Evolutionary conservation across 2,329 filamentous ascomycete genomes (phyloP).

Genomic region (Arthrobotrys sinensis): DNA sequence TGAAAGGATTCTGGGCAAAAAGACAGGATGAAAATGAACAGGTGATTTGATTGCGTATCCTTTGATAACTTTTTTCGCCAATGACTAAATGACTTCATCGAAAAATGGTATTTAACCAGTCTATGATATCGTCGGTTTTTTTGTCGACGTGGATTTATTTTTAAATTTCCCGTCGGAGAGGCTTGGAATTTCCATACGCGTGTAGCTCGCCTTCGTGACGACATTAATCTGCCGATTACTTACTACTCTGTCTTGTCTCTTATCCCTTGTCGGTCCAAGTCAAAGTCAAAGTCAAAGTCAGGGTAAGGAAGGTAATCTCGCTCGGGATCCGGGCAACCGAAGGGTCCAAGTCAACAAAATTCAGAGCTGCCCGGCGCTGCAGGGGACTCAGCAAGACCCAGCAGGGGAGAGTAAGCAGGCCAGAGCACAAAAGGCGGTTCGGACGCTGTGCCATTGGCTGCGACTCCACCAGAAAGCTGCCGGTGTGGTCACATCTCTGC

Average conservation of each 20-base stretch:
- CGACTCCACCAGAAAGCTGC: constrained; percentile 2
- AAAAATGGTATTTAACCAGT: background rate
- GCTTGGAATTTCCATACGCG: background rate
- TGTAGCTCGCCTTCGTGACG: constrained; percentile 13
- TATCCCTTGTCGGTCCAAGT: background rate
- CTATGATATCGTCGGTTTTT: background rate
- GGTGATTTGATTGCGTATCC: background rate
- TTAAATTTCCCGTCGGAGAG: background rate
- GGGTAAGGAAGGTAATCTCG: background rate
- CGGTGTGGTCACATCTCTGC: constrained; percentile 29
- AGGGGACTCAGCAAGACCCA: background rate
- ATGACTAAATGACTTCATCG: constrained; percentile 4
- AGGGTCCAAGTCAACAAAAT: constrained; percentile 8
- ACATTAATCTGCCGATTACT: constrained; percentile 3
- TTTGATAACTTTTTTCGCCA: background rate
- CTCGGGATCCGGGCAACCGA: constrained; percentile 28
- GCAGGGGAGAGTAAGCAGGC: constrained; percentile 4
- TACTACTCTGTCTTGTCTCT: background rate
- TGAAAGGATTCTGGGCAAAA: background rate
- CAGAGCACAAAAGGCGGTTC: constrained; percentile 19
- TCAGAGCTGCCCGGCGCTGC: background rate
- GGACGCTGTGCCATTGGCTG: constrained; percentile 11
- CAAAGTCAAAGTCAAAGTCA: background rate
- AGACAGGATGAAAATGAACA: background rate
- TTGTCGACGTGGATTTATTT: background rate